Percentiles rank a stretch among this genome's conserved stretches.
Conservation (phyloP, 352 stramenopile genomes). For the Pythium brachiatum region DNA sequence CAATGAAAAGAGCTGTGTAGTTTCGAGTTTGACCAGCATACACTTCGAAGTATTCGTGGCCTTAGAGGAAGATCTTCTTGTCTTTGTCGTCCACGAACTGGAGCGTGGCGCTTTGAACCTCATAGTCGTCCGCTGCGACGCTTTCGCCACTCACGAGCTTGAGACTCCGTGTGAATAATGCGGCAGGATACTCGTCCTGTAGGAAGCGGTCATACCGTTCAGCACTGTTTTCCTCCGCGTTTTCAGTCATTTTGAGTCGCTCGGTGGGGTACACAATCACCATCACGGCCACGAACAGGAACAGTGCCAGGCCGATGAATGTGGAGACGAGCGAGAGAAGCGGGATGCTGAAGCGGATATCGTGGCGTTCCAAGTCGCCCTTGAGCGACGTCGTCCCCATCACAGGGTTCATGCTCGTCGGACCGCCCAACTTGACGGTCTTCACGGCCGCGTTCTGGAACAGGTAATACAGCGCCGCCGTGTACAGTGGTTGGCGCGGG, state of each 20-base stretch:
- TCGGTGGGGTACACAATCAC: slow-evolving; percentile 33
- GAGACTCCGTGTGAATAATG: slow-evolving; percentile 37
- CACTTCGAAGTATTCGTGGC: no score
- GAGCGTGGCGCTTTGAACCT: slow-evolving; percentile 40
- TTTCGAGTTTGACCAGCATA: no score
- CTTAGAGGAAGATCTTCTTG: slow-evolving; percentile 21
- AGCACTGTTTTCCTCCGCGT: slow-evolving; percentile 13
- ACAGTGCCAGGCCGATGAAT: slow-evolving; percentile 33
- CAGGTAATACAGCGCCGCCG: no score
- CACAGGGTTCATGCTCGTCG: background rate
- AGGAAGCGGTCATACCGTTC: slow-evolving; percentile 15
- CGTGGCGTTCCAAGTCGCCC: slow-evolving; percentile 15
- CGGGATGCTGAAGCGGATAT: slow-evolving; percentile 24
- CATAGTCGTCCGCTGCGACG: slow-evolving; percentile 39
- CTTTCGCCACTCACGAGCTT: slow-evolving; percentile 22
- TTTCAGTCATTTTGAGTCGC: slow-evolving; percentile 28
- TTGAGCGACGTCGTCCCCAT: slow-evolving; percentile 21
- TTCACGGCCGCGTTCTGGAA: no score
- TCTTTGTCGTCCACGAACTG: slow-evolving; percentile 13
- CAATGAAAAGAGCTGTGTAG: no score
- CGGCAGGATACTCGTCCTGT: slow-evolving; percentile 16
- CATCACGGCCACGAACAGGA: no score
- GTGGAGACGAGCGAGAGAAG: slow-evolving; percentile 39
- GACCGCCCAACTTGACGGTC: slow-evolving; percentile 18
- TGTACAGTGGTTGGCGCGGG: no score